Conservation (phyloP, 2,329 filamentous ascomycete species). For the Venturia asperata region DNA sequence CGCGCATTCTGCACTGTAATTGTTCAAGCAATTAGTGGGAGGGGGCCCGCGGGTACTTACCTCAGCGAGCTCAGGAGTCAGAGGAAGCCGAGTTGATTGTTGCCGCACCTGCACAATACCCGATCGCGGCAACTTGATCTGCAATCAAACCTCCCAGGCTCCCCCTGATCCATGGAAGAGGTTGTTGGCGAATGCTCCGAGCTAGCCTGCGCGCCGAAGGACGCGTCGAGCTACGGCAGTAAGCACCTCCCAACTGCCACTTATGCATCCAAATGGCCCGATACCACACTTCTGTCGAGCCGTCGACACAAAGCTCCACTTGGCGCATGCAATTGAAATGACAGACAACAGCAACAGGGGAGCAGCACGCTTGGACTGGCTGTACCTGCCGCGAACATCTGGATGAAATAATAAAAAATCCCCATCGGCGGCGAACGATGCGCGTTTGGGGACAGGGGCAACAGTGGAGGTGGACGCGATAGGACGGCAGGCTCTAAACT, state of each 20-base stretch:
- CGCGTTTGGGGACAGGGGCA: background rate
- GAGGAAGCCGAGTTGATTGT: background rate
- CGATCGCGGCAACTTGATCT: background rate
- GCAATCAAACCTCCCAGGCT: background rate
- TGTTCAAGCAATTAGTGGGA: too few relatives aligned
- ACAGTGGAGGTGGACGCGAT: background rate
- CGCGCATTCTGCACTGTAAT: too few relatives aligned
- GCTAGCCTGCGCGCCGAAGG: background rate
- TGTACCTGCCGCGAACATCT: background rate
- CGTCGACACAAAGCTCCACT: background rate
- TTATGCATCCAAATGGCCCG: background rate
- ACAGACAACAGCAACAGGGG: background rate
- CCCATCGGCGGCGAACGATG: background rate
- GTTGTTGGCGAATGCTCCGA: too few relatives aligned
- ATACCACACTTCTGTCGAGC: background rate
- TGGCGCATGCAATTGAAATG: background rate
- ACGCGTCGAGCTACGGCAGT: background rate
- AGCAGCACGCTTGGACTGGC: background rate
- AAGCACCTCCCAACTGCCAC: background rate
- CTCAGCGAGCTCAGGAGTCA: background rate
- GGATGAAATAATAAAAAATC: too few relatives aligned
- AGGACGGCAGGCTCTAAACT: background rate
- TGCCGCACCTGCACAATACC: background rate
- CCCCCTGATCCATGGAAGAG: background rate
- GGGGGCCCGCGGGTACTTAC: too few relatives aligned